Base-by-base conservation (phyloP, 2,329 filamentous ascomycete genomes). In the Lasiodiplodia hormozganensis region DNA sequence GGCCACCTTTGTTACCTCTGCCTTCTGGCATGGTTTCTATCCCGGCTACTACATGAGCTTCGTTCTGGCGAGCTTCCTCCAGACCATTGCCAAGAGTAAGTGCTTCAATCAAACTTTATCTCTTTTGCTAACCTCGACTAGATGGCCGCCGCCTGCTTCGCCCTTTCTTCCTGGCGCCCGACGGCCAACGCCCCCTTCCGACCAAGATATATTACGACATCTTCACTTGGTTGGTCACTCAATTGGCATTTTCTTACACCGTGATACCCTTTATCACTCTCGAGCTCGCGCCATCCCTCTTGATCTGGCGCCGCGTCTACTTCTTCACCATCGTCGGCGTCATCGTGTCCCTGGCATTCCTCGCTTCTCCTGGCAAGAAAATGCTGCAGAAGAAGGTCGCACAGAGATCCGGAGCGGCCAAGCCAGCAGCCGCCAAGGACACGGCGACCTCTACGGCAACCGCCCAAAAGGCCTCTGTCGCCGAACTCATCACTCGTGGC, bases 21-120 rank as follows among this genome's bases (percentile, higher is more conserved):
- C 96, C 3, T 90, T 98, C 73, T 99, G 96, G 96, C 96, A 99
- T 76, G 96, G 96, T 36, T 99, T 99, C 81, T 96, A 97, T 73
- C 95, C 96, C 0, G 96, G 96, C 6, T 99, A 99, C 80, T 98
- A 98, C 79, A 82, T 99, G 70, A 87, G 91, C 5, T 99, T 99
- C 75, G 82, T 98, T 51, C 85, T 98, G 8, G 96, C 92, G 1
- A 94, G 93, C 70, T 92, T 99, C 72, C 87, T 97, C 36, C 96
- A 99, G 78, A 97, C 94, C 2, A 90, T 90, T 21, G 94, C 96
- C 67, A 99, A 99, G 84, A 94, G 94, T 97, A 85, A 78, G 91
- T 86, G 3, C 3, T 14, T 28, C 31, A 2, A 2, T 18, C 3
- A 3, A 6, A 18, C n/a, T 56, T 28, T 57, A 28, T 14, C 21